Conservation (phyloP, 495 filamentous ascomycete species). For the Penicillium flavigenum region DNA sequence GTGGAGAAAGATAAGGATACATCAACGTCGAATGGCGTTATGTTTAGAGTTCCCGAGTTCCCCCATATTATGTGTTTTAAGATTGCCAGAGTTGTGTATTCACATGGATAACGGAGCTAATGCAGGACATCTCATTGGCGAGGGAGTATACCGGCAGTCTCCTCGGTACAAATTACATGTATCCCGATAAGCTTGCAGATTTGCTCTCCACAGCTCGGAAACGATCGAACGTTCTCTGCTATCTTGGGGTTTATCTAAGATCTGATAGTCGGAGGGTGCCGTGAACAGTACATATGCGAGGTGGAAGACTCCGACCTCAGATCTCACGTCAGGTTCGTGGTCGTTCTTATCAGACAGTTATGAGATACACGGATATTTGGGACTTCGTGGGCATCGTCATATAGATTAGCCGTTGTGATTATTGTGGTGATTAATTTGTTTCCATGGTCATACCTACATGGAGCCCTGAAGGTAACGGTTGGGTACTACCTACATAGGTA, state of each 20-base stretch:
- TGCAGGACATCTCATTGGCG: neutral
- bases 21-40: neutral
- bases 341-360: constrained; percentile 1
- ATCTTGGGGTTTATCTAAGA: constrained; percentile 11
- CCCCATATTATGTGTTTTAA: neutral
- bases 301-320: constrained; percentile 11
- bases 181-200: neutral
- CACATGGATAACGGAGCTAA: neutral
- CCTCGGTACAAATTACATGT: neutral
- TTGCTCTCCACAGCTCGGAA: constrained; percentile 1
- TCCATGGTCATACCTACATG: neutral
- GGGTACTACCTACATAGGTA: too few species aligned
- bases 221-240: constrained; percentile 1
- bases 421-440: neutral
- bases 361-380: neutral
- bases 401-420: constrained; percentile 1
- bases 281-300: neutral
- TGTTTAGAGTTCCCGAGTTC: neutral
- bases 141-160: neutral
- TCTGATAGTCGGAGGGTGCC: constrained; percentile 8
- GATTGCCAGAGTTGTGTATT: neutral
- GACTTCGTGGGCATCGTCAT: neutral
- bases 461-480: too few species aligned
- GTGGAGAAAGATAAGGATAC: neutral
- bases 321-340: neutral